Evolutionary conservation across 352 stramenopile species (phyloP).

Genomic region (Globisporangium lucens): DNA sequence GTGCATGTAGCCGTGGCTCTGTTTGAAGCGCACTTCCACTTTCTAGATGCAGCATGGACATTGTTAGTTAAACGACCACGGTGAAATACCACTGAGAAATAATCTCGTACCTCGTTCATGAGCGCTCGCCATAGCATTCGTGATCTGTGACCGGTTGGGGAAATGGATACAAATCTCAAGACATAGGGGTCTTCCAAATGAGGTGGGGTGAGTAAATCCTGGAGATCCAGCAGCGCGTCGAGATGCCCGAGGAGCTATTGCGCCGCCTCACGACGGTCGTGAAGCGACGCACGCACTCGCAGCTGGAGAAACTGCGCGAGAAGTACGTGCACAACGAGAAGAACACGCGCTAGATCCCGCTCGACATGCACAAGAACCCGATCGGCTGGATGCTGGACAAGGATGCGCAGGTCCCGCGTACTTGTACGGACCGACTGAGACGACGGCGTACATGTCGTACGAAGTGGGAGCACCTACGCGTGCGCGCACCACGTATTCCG

Average conservation of each 20-base stretch:
- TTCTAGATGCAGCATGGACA: background rate
- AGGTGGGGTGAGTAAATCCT: too few species aligned
- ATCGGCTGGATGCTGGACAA: conserved; percentile 79
- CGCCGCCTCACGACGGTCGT: conserved; percentile 55
- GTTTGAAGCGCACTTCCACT: background rate
- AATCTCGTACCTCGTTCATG: background rate
- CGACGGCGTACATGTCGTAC: conserved; percentile 66
- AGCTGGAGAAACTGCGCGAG: conserved; percentile 66
- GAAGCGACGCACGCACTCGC: conserved; percentile 70
- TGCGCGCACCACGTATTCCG: conserved; percentile 65
- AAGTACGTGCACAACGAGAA: conserved; percentile 45
- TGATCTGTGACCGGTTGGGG: too few species aligned
- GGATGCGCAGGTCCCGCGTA: conserved; percentile 58
- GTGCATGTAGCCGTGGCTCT: background rate
- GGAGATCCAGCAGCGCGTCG: conserved; percentile 50
- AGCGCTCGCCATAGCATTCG: background rate
- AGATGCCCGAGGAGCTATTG: conserved; percentile 71
- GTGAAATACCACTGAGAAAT: too few species aligned
- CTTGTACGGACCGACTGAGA: conserved; percentile 68
- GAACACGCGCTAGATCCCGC: conserved; percentile 49
- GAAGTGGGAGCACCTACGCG: conserved; percentile 75
- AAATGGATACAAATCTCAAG: too few species aligned
- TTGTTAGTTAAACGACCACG: background rate
- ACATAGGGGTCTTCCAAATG: too few species aligned
- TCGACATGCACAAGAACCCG: conserved; percentile 77